Evolutionary conservation across 1,284 basidiomycete species (phyloP), one percentile per base, ranked within the genome.

Genomic region (Ustilago esculenta): DNA sequence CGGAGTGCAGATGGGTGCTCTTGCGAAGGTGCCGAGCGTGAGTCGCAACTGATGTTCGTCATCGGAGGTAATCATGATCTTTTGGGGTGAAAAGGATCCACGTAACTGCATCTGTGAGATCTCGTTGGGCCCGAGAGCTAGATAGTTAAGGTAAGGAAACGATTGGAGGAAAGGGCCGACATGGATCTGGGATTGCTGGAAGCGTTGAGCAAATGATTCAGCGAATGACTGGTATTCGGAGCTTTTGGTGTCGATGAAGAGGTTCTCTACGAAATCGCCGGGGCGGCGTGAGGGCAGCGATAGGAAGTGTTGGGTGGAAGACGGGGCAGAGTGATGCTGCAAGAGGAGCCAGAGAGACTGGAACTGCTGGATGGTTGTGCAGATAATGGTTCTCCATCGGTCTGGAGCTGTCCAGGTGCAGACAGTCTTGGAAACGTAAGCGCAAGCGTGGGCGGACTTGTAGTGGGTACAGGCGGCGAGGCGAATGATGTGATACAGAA

Each of bases 361-460:
- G 14, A 73, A 14, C n/a, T 61, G 43, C 6, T 35, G 0, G 2
- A 15, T 17, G 5, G 18, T 39, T 14, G 57, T 58, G 11, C 58
- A 42, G 5, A 65, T 33, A 33, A 76, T 34, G 5, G 72, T 68
- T 20, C 49, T 55, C 75, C 75, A 76, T 24, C 75, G 56, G 14
- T 59, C 58, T 6, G 41, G 29, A 2, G 53, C 47, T 0, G 72
- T 76, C 56, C 57, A 70, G 3, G 20, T 8, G 36, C 73, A 77
- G 25, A 70, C 61, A 12, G 36, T 15, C 27, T 58, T 63, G 15
- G 73, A 75, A n/a, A 75, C 71, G 18, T 52, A 56, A 0, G 75
- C 73, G 18, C 74, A 70, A 2, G 58, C 32, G 24, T 68, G 58
- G 0, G 75, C 70, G 9, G 64, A 61, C 27, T 43, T 37, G 18